These are phyloP conservation scores for Marasmius sp. DNA, from an alignment of 1,284 basidiomycete genomes.

Conservation along the genomic window DNA sequence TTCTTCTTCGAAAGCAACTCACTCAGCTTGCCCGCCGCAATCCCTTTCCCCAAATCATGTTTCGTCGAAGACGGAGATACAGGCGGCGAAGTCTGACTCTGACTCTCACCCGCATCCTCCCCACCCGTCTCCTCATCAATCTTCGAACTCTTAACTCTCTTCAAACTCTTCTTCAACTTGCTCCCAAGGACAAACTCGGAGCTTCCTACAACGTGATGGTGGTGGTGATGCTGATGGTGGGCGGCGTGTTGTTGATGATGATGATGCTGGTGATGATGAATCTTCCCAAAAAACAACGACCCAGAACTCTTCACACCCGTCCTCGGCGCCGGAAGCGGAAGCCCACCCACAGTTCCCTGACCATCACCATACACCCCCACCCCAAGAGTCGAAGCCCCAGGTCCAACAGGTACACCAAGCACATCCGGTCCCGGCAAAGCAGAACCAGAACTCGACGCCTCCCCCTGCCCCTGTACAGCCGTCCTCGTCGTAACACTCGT, in stretches of 20 bases:
- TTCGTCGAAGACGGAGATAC: slow-evolving; percentile 2
- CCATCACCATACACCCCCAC: not conserved
- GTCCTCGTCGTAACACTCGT: slow-evolving; percentile 67
- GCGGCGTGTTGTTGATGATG: not conserved
- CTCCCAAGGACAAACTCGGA: not conserved
- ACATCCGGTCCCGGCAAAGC: slow-evolving; percentile 13
- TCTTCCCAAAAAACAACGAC: not conserved
- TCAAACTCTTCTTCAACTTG: slow-evolving; percentile 12
- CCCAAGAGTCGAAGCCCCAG: not conserved
- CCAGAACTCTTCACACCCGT: not conserved
- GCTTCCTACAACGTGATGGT: not conserved
- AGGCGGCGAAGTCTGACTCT: not conserved
- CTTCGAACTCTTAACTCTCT: slow-evolving; percentile 11
- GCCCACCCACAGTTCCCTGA: not conserved
- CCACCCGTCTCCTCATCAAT: slow-evolving; percentile 6
- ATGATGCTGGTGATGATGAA: not conserved
- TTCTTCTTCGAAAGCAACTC: slow-evolving; percentile 28
- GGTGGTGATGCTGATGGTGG: not conserved
- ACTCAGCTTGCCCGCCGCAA: slow-evolving; percentile 32
- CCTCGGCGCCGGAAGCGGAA: not conserved
- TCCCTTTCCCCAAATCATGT: slow-evolving; percentile 25
- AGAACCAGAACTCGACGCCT: not conserved
- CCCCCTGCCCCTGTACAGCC: slow-evolving; percentile 5
- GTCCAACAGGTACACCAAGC: not conserved
- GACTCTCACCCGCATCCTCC: slow-evolving; percentile 15